phyloP scores from a whole-genome alignment of 2,329 filamentous ascomycete species.

The Pezicula neosporulosa region DNA sequence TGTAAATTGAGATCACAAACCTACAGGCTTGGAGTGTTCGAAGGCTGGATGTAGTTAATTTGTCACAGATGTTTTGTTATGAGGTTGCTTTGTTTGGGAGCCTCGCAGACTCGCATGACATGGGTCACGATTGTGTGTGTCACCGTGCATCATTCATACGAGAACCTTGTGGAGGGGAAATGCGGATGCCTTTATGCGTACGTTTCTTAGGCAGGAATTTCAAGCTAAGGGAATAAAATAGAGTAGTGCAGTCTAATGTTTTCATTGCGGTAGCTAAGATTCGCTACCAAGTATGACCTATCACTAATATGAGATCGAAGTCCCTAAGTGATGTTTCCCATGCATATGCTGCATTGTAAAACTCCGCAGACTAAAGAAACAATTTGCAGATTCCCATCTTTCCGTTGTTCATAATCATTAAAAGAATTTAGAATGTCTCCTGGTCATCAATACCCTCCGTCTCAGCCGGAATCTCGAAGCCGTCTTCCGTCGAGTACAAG shows the following conservation, averaged over 20 bases:
- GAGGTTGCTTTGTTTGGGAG: background rate
- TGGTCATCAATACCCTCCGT: constrained; percentile 65
- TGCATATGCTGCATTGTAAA: constrained; percentile 16
- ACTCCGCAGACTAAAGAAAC: constrained; percentile 21
- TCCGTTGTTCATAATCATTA: constrained; percentile 18
- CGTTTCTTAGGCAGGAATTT: too few species aligned
- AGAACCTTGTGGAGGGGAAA: background rate
- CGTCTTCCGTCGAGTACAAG: constrained; percentile 92
- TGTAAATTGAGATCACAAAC: too few species aligned
- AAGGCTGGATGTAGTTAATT: too few species aligned
- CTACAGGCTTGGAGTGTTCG: too few species aligned
- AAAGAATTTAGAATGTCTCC: constrained; percentile 64
- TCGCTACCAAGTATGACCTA: too few species aligned
- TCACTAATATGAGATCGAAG: background rate
- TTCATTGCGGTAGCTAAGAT: too few species aligned
- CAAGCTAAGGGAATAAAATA: too few species aligned
- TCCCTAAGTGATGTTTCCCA: constrained; percentile 18
- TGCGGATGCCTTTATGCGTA: too few species aligned
- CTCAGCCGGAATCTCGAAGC: constrained; percentile 86
- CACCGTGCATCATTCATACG: background rate
- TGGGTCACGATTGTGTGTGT: background rate
- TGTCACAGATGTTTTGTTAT: too few species aligned
- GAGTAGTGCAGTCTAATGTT: too few species aligned
- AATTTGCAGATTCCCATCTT: constrained; percentile 12
- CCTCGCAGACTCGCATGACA: background rate